phyloP scores from a whole-genome alignment of 495 filamentous ascomycete genomes.

The Emericellopsis terricola region DNA sequence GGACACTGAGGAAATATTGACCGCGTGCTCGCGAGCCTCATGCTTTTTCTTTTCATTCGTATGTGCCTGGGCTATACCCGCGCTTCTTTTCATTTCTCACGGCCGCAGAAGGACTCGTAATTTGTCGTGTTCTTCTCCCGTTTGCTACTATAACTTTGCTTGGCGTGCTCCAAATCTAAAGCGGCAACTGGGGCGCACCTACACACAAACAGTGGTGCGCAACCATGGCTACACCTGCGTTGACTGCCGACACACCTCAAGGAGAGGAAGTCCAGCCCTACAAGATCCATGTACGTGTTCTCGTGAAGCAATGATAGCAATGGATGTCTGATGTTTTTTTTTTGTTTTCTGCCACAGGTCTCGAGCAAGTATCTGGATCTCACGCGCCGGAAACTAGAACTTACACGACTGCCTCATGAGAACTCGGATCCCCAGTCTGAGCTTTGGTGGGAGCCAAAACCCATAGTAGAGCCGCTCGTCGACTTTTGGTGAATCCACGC shows the following conservation, averaged over 20 bases:
- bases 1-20: too few species aligned
- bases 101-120: too few species aligned
- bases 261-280: slow-evolving; percentile 26
- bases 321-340: slow-evolving; percentile 4
- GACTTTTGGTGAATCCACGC: slow-evolving; percentile 28
- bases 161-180: too few species aligned
- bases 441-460: slow-evolving; percentile 30
- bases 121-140: too few species aligned
- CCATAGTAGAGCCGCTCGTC: slow-evolving; percentile 27
- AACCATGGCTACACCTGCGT: slow-evolving; percentile 2
- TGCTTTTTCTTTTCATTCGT: too few species aligned
- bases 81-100: too few species aligned
- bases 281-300: slow-evolving; percentile 26
- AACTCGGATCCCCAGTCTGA: slow-evolving; percentile 16
- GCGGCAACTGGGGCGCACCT: too few species aligned
- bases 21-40: too few species aligned
- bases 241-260: slow-evolving; percentile 1
- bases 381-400: slow-evolving; percentile 34
- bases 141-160: too few species aligned
- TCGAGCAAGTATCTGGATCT: slow-evolving; percentile 32
- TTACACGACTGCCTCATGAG: slow-evolving; percentile 35
- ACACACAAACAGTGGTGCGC: background rate
- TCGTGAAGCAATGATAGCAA: background rate
- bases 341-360: slow-evolving; percentile 13
- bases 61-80: too few species aligned